Conservation (phyloP, 2,329 filamentous ascomycete genomes). For the Diaporthe helianthi region DNA sequence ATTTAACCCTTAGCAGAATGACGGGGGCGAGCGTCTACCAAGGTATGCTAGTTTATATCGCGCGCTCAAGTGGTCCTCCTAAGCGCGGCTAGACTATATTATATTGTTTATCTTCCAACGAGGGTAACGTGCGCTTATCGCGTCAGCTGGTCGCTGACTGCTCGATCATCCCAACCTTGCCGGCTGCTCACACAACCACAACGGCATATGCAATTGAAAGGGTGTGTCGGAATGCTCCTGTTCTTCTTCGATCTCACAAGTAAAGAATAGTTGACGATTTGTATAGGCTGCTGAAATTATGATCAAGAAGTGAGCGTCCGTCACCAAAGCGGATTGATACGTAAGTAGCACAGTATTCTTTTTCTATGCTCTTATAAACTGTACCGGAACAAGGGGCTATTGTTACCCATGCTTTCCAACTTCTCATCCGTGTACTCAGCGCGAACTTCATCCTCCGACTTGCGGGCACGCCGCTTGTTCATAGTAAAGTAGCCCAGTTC, state of each 20-base stretch:
- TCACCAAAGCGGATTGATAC: background rate
- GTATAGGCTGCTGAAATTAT: constrained; percentile 6
- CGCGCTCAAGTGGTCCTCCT: no score
- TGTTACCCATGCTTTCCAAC: constrained; percentile 48
- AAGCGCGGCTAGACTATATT: no score
- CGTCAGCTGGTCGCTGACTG: constrained; percentile 17
- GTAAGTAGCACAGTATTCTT: background rate
- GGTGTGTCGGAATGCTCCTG: background rate
- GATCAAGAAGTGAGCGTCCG: background rate
- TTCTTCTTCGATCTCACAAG: background rate
- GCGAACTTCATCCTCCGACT: constrained; percentile 38
- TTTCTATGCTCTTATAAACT: background rate
- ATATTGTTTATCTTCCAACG: no score
- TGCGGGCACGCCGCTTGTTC: constrained; percentile 40
- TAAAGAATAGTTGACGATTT: background rate
- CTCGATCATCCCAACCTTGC: constrained; percentile 1
- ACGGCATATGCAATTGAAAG: constrained; percentile 15
- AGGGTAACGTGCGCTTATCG: no score
- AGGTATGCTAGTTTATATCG: background rate
- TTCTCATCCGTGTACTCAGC: constrained; percentile 47
- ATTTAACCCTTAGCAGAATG: background rate
- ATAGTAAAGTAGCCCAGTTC: constrained; percentile 41
- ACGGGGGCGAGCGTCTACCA: background rate
- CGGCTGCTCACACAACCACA: constrained; percentile 7
- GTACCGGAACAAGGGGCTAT: constrained; percentile 50